Evolutionary conservation across 208 protist species (phyloP).

Genomic region (Hexamita inflata): DNA sequence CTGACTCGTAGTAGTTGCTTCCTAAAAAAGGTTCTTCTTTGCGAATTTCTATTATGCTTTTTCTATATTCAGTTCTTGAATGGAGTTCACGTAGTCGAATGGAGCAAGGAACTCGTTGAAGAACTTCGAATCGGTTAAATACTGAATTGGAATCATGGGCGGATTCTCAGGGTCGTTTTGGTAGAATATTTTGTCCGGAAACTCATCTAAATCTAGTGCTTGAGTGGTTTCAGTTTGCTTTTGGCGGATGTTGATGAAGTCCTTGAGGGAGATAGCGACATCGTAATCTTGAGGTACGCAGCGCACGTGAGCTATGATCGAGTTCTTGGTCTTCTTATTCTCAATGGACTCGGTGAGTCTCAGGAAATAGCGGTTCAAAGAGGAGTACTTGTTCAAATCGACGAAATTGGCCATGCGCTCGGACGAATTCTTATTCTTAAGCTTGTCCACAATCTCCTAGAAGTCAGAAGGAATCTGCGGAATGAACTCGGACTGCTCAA

Average conservation of each 20-base stretch:
- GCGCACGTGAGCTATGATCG: neutral
- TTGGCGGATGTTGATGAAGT: neutral
- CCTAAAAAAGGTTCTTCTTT: no score
- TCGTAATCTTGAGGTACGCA: conserved; percentile 9
- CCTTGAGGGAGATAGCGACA: neutral
- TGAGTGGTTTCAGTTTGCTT: neutral
- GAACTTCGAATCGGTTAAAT: conserved; percentile 2
- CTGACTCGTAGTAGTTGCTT: no score
- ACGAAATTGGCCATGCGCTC: no score
- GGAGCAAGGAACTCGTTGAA: conserved; percentile 12
- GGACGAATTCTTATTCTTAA: no score
- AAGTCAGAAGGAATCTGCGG: no score
- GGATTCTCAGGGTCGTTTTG: neutral
- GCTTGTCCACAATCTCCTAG: no score
- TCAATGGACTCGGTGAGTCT: neutral
- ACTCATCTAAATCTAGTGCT: neutral
- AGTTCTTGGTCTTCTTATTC: neutral
- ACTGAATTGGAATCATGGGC: neutral
- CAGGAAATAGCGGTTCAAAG: neutral
- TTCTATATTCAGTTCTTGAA: conserved; percentile 4
- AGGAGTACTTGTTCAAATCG: neutral
- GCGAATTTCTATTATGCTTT: neutral
- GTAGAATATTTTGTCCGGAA: neutral
- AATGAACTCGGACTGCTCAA: no score
- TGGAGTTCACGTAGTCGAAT: conserved; percentile 6